Base-by-base conservation (phyloP, 1,284 basidiomycete genomes). In the Entoloma clypeatum region DNA sequence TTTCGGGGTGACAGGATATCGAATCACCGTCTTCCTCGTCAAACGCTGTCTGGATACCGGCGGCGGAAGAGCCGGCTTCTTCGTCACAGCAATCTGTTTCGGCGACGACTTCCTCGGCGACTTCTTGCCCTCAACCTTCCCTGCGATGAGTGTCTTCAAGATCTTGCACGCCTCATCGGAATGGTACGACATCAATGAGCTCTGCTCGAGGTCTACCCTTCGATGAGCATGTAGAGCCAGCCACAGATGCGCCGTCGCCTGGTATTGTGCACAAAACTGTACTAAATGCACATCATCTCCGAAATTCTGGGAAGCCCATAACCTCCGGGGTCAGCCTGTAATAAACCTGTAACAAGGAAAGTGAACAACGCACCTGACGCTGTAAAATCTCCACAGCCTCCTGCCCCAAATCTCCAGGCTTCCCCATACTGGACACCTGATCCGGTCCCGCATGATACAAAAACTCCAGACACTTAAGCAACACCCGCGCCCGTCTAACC, bases 141-240 rank as follows among this genome's bases (percentile, higher is more conserved):
- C 43, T 13, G 50, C 39, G 4, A 76, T 46, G 29, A 73, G 50
- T 7, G 59, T 44, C 32, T 65, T 63, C 16, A 86, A 62, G 8
- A 77, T 54, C 13, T 54, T 59, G 49, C 68, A 77, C 0, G 77
- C 80, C 13, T 73, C 62, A 19, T 77, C 74, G 0, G 71, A 63
- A 45, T 80, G 72, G 17, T 58, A 48, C 9, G 67, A 58, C 19
- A 81, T 66, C 6, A 66, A 49, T 0, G 58, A 48, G 38, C 61
- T 67, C 53, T 74, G 72, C 9, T 64, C 53, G 1, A 55, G 39
- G 45, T 72, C 69, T 3, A 58, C 64, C 8, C 60, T 64, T 13
- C 74, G 71, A 57, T 87, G 84, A 2, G 73, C 71, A 51, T 83
- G 79, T 9, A 87, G 59, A 1, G 77, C 75, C 27, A 75, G 57